A percentile compares a stretch with the other conserved stretches of the same genome.
Evolutionary conservation across 441 rosid species (phyloP).

Genomic region (Raphanus hybrid): DNA sequence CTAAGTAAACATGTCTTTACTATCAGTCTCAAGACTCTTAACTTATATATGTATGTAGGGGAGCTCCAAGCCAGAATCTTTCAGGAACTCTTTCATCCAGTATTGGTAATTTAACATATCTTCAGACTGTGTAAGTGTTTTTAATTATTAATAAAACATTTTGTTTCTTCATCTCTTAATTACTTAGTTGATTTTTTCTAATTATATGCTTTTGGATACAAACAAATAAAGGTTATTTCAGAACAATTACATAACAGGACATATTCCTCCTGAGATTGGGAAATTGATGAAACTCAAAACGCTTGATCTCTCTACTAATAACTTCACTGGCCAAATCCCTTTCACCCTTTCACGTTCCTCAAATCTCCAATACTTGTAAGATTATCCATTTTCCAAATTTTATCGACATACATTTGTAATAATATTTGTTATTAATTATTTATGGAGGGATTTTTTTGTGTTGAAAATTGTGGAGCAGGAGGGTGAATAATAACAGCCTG

Average conservation of each 20-base stretch:
- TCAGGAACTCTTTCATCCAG: constrained; percentile 84
- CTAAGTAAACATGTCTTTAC: constrained; percentile 13
- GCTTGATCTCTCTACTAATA: constrained; percentile 87
- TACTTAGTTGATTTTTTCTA: background rate
- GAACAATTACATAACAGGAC: constrained; percentile 86
- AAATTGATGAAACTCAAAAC: constrained; percentile 77
- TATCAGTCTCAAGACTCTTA: background rate
- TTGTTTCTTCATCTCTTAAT: constrained; percentile 11
- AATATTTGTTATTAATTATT: background rate
- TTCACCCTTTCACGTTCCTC: constrained; percentile 51
- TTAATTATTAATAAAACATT: background rate
- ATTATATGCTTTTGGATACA: background rate
- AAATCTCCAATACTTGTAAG: constrained; percentile 81
- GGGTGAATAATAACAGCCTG: constrained; percentile 88
- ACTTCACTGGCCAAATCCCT: constrained; percentile 74
- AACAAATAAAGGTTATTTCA: constrained; percentile 66
- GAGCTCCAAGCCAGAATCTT: constrained; percentile 88
- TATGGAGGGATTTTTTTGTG: constrained; percentile 8
- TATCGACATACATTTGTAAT: background rate
- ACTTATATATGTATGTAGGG: constrained; percentile 57
- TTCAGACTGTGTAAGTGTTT: constrained; percentile 81
- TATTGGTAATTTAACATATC: constrained; percentile 86
- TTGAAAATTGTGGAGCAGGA: constrained; percentile 59
- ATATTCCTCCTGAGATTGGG: constrained; percentile 77
- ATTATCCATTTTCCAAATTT: constrained; percentile 12